A percentile compares a stretch with the other conserved stretches of the same genome.
phyloP scores from a whole-genome alignment of 495 filamentous ascomycete genomes.

The Xanthoparmelia taractica region DNA sequence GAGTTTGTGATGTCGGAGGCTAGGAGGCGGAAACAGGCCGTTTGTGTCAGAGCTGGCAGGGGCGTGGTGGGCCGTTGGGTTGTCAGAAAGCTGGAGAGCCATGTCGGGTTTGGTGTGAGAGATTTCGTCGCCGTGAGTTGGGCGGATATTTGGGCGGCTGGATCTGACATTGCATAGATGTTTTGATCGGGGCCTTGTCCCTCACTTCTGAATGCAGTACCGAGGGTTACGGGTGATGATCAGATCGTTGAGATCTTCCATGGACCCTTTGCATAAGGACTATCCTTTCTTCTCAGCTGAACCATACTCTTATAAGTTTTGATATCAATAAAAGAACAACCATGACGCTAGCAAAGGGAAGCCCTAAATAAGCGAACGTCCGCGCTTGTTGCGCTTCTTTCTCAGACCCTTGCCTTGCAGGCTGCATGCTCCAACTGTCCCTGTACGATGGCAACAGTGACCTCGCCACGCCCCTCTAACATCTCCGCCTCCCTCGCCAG shows the following conservation, averaged over 20 bases:
- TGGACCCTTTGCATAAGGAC: neutral
- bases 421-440: no score
- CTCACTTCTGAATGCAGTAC: neutral
- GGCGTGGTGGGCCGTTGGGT: slow-evolving; percentile 51
- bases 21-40: slow-evolving; percentile 73
- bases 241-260: neutral
- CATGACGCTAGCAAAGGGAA: neutral
- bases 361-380: neutral
- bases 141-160: slow-evolving; percentile 32
- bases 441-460: slow-evolving; percentile 74
- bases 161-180: slow-evolving; percentile 30
- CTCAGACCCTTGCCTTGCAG: no score
- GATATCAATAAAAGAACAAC: neutral
- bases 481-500: slow-evolving; percentile 62
- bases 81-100: slow-evolving; percentile 39
- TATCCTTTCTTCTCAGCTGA: neutral
- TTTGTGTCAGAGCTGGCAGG: slow-evolving; percentile 63
- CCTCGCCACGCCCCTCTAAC: slow-evolving; percentile 62
- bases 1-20: slow-evolving; percentile 64
- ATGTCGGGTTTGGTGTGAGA: slow-evolving; percentile 37
- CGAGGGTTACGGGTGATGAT: neutral
- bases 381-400: neutral
- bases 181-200: neutral
- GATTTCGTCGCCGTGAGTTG: slow-evolving; percentile 40
- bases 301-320: neutral